phyloP scores from a whole-genome alignment of 345 rosid genomes.

The Aquilaria sinensis region DNA sequence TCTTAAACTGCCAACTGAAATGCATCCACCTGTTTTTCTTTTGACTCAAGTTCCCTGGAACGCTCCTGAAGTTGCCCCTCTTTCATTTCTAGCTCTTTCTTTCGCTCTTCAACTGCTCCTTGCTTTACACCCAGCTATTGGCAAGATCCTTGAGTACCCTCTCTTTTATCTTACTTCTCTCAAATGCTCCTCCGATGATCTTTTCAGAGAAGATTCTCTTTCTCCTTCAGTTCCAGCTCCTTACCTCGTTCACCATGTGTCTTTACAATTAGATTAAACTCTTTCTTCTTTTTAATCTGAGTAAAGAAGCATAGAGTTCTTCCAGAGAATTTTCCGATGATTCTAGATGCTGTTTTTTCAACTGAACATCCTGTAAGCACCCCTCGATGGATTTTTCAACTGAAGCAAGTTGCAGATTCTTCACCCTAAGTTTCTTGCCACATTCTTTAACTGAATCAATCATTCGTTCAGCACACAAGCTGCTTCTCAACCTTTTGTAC shows the following conservation, averaged over 20 bases:
- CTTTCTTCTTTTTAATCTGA: constrained; percentile 9
- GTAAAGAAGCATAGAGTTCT: not conserved
- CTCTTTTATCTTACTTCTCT: not conserved
- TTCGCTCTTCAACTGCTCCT: constrained; percentile 12
- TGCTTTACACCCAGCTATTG: constrained; percentile 1
- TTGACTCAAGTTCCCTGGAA: too few relatives aligned
- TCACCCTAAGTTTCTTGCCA: constrained; percentile 12
- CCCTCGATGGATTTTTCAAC: constrained; percentile 10
- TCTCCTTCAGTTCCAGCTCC: constrained; percentile 21
- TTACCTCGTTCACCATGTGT: constrained; percentile 3
- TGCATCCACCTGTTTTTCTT: too few relatives aligned
- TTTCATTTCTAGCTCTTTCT: constrained; percentile 1
- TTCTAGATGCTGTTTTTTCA: constrained; percentile 4
- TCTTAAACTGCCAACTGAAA: constrained; percentile 4
- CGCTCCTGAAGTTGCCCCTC: too few relatives aligned
- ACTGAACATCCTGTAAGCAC: constrained; percentile 5
- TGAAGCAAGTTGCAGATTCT: constrained; percentile 13
- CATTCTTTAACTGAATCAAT: constrained; percentile 17
- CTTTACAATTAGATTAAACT: constrained; percentile 6
- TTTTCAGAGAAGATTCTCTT: constrained; percentile 10
- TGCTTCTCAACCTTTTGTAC: not conserved
- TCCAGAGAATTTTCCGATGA: not conserved
- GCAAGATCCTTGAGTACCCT: constrained; percentile 4
- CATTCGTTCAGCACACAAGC: constrained; percentile 14
- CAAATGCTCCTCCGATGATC: constrained; percentile 10